A percentile compares a stretch with the other conserved stretches of the same genome.
These are phyloP conservation scores for Trametes villosa DNA, from an alignment of 768 basidiomycete genomes.

Conservation along the genomic window DNA sequence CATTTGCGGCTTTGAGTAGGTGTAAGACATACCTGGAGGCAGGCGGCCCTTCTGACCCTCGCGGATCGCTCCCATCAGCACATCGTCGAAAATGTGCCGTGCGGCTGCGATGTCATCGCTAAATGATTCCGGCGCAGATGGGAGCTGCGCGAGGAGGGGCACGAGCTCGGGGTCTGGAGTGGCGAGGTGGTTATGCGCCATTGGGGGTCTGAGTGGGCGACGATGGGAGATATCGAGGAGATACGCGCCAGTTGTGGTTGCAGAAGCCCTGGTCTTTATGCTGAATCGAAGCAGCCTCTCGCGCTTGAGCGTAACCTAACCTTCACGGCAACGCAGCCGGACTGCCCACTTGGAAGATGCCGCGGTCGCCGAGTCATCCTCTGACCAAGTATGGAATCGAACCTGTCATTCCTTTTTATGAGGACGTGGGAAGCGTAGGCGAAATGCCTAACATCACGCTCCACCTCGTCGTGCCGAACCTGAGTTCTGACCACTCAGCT, in stretches of 20 bases:
- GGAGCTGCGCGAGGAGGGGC: neutral
- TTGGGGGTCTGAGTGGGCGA: neutral
- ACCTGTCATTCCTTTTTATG: no score
- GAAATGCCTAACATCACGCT: no score
- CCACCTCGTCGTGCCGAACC: no score
- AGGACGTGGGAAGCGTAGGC: no score
- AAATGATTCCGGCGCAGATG: neutral
- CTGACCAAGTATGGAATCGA: no score
- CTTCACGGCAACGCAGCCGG: no score
- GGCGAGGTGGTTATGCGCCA: neutral
- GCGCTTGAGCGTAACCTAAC: no score
- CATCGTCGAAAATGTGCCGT: neutral
- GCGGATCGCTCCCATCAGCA: neutral
- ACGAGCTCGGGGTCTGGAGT: slow-evolving; percentile 1
- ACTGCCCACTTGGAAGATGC: no score
- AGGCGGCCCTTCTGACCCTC: neutral
- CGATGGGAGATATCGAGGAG: neutral
- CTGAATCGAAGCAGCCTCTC: no score
- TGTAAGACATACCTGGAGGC: neutral
- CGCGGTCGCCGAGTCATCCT: no score
- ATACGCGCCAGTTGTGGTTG: neutral
- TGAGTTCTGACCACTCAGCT: no score
- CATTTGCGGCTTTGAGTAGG: neutral
- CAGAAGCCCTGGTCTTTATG: no score
- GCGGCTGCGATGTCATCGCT: neutral